Percentiles rank a stretch among this genome's conserved stretches.
phyloP scores from a whole-genome alignment of 768 basidiomycete species.

The Clitopilus hobsonii region DNA sequence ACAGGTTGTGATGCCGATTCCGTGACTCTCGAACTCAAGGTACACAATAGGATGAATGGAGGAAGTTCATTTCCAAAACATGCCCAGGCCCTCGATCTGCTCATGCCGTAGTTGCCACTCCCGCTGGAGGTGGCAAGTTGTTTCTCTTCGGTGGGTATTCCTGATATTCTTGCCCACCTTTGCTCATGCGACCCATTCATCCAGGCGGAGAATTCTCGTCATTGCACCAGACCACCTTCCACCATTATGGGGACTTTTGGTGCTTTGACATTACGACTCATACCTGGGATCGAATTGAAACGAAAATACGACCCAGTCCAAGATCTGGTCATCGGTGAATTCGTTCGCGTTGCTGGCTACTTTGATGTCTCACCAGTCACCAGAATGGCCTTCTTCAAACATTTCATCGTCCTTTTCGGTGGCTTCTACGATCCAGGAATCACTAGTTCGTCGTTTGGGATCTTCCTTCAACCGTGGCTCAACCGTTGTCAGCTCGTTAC shows the following conservation, averaged over 20 bases:
- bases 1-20: background rate
- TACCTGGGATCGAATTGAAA: constrained; percentile 86
- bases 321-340: constrained; percentile 77
- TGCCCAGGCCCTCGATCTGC: constrained; percentile 88
- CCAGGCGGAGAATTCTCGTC: constrained; percentile 85
- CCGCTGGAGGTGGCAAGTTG: constrained; percentile 80
- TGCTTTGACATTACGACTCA: constrained; percentile 76
- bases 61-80: constrained; percentile 75
- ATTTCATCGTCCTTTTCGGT: constrained; percentile 81
- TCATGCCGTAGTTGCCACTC: constrained; percentile 72
- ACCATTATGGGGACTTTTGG: constrained; percentile 90
- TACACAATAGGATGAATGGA: constrained; percentile 73
- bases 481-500: constrained; percentile 57
- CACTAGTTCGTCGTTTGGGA: constrained; percentile 36
- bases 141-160: constrained; percentile 64
- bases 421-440: constrained; percentile 88
- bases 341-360: background rate
- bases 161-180: background rate
- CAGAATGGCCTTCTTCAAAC: constrained; percentile 90
- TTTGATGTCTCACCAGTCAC: background rate
- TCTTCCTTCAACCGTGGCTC: background rate
- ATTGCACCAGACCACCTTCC: constrained; percentile 76
- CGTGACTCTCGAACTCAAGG: background rate
- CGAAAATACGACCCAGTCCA: constrained; percentile 73
- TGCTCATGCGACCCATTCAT: background rate